Conservation (phyloP, 495 filamentous ascomycete genomes). For the Podospora anserina region DNA sequence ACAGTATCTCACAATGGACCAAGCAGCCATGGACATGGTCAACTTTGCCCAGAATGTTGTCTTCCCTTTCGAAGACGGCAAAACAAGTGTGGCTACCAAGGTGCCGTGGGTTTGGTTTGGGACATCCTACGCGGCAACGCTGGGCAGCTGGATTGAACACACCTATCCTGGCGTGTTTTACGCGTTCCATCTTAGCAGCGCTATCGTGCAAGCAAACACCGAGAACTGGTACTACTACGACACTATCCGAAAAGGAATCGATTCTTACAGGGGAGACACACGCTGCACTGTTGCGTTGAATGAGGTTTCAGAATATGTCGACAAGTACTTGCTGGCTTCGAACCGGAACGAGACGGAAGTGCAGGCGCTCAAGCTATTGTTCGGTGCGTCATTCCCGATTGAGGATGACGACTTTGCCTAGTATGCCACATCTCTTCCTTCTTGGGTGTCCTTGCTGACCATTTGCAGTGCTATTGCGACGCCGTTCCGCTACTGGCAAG, state of each 20-base stretch:
- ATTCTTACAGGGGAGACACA: constrained; percentile 33
- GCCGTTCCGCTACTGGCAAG: constrained; percentile 30
- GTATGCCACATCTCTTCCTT: constrained; percentile 6
- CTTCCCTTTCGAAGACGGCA: constrained; percentile 54
- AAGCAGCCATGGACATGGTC: constrained; percentile 57
- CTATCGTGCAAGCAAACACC: constrained; percentile 57
- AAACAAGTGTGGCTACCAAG: constrained; percentile 51
- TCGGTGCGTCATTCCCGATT: constrained; percentile 24
- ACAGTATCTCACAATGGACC: constrained; percentile 58
- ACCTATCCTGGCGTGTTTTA: constrained; percentile 62
- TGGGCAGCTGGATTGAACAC: constrained; percentile 59
- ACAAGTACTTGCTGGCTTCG: constrained; percentile 41
- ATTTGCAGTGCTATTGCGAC: constrained; percentile 23
- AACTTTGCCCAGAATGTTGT: constrained; percentile 60
- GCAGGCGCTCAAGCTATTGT: constrained; percentile 24
- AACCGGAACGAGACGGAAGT: constrained; percentile 19
- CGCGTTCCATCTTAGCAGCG: constrained; percentile 62
- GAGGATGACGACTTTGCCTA: constrained; percentile 32
- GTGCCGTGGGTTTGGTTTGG: constrained; percentile 62
- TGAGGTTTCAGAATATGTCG: constrained; percentile 55
- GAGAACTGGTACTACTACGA: constrained; percentile 67
- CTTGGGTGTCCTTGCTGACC: not conserved
- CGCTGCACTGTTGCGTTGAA: constrained; percentile 59
- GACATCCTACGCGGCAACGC: constrained; percentile 61
- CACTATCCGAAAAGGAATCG: constrained; percentile 56